Base-by-base conservation (phyloP, 108 stramenopile genomes). In the Nitzschia putrida region DNA sequence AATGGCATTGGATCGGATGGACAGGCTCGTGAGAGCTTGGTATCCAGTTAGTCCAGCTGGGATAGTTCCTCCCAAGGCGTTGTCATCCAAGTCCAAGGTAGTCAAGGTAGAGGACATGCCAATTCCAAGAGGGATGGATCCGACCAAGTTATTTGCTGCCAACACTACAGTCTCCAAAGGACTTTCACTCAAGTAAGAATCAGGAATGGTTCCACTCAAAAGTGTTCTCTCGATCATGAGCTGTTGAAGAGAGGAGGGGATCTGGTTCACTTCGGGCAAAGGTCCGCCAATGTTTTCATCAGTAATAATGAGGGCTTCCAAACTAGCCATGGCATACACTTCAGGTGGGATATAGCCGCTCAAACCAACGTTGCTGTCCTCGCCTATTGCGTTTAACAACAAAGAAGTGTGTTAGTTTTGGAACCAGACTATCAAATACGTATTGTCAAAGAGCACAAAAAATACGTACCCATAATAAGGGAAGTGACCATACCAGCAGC, bases 121-220 rank as follows among this genome's bases (percentile, higher is more conserved):
- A 59, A 59, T 29, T 25, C 38, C 20, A 2, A 59, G n/a, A 10
- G 84, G 84, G n/a, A 85, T 43, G 14, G 55, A 44, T 9, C 84
- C 84, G 20, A 20, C 50, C 3, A 85, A 43, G 39, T 77, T 74
- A 71, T 82, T 82, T 7, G 45, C 41, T 43, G 71, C 63, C 11
- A 85, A 56, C 23, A 80, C 69, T 25, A 85, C 54, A 55, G 69
- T 79, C 52, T 80, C 75, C 0, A 85, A 60, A 34, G 55, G 55
- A 47, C 42, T 57, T 14, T 57, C 43, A 21, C 16, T 23, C 23
- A 57, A 40, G 22, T 38, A 69, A 11, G 29, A 21, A 7, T 26
- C 11, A 10, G 68, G 56, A 44, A 69, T 57, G 26, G 44, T 58
- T 7, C 68, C 68, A 8, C 29, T 23, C 29, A 69, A n/a, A 12